Evolutionary conservation across 257 asterid species (phyloP).

Genomic region (Ajuga chamaepitys): DNA sequence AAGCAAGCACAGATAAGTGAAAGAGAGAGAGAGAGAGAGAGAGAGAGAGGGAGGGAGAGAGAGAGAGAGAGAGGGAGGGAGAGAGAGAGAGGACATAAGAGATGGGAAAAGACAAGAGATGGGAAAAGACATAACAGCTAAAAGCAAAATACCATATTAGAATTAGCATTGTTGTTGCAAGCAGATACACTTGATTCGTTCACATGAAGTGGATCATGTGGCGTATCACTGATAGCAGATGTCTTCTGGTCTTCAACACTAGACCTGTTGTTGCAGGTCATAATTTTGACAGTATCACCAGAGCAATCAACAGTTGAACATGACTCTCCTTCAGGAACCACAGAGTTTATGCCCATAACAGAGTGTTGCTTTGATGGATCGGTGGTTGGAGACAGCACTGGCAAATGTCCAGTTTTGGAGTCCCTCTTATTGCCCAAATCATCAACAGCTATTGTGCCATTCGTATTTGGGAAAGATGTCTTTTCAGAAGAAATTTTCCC

Average conservation of each 20-base stretch:
- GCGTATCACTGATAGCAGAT: conserved; percentile 18
- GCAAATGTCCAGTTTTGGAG: conserved; percentile 11
- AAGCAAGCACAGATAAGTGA: neutral
- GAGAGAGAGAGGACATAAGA: too few species aligned
- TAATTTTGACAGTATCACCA: conserved; percentile 18
- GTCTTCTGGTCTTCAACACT: conserved; percentile 21
- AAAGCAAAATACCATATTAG: conserved; percentile 36
- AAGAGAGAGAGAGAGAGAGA: neutral
- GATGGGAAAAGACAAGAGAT: neutral
- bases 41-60: too few species aligned
- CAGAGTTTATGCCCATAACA: conserved; percentile 7
- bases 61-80: too few species aligned
- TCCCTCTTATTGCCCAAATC: conserved; percentile 18
- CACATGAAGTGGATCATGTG: conserved; percentile 15
- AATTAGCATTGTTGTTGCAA: conserved; percentile 9
- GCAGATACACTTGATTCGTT: conserved; percentile 25
- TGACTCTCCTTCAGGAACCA: conserved; percentile 14
- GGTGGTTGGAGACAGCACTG: conserved; percentile 21
- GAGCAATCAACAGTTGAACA: conserved; percentile 18
- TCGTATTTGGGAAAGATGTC: conserved; percentile 8
- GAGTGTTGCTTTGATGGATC: conserved; percentile 18
- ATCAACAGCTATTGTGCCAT: conserved; percentile 18
- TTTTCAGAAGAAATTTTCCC: conserved; percentile 25
- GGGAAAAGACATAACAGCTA: neutral
- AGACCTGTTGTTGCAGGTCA: conserved; percentile 6